phyloP scores from a whole-genome alignment of 352 stramenopile species.

The Phytophthora cajani region DNA sequence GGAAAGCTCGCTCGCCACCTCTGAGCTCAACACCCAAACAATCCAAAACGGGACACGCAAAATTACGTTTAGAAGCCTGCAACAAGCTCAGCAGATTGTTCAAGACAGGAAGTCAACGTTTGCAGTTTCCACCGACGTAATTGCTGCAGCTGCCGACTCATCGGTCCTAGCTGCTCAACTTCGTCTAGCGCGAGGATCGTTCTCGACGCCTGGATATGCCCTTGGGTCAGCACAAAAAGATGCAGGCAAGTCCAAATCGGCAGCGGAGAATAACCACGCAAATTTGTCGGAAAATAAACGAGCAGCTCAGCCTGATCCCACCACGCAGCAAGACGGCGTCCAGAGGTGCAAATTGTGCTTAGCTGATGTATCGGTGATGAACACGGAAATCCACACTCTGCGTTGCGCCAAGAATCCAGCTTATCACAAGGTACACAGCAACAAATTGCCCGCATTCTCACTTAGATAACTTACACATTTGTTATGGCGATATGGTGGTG shows the following conservation, averaged over 20 bases:
- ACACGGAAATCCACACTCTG: constrained; percentile 50
- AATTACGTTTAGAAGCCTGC: constrained; percentile 12
- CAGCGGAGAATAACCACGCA: background rate
- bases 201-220: constrained; percentile 29
- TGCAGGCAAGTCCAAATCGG: background rate
- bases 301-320: background rate
- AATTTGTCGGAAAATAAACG: background rate
- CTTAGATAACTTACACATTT: constrained; percentile 2
- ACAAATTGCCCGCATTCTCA: background rate
- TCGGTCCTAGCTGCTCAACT: constrained; percentile 21
- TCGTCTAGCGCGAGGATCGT: constrained; percentile 27
- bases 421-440: constrained; percentile 57
- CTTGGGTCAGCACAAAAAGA: constrained; percentile 18
- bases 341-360: constrained; percentile 43
- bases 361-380: constrained; percentile 34
- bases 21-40: background rate
- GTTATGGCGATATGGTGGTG: background rate
- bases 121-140: constrained; percentile 8
- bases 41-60: constrained; percentile 1
- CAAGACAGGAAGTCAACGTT: constrained; percentile 18
- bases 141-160: constrained; percentile 16
- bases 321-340: background rate
- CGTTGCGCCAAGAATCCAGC: constrained; percentile 50
- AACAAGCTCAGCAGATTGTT: constrained; percentile 29
- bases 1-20: background rate